Evolutionary conservation across 73 alveolate genomes (phyloP), one percentile per base, ranked within the genome.

Genomic region (Paramecium biaurelia): DNA sequence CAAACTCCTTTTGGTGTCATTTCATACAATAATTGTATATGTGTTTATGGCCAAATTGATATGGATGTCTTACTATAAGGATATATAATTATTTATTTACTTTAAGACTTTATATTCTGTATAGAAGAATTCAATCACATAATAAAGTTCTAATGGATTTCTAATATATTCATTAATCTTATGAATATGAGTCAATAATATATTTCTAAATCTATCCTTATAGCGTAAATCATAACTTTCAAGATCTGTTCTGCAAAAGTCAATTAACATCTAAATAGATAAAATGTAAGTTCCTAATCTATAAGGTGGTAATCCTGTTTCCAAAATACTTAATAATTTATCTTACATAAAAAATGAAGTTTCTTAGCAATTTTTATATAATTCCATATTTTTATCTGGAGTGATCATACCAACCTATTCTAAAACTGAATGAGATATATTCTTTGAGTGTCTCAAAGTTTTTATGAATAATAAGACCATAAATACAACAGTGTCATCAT

Each of bases 401-500:
- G 87, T 74, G 0, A 74, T 74, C 32, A 74, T 21, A 11, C 87
- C 87, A 15, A 74, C 35, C 8, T 74, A 38, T 35, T 32, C 58
- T 74, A 74, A 74, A 32, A 74, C 41, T 1, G 41, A 21, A 74
- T 74, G 87, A 34, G 87, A 74, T 4, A 74, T 74, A 18, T 35
- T 35, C 32, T 74, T 74, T 32, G 32, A 74, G n/a, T 74, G 87
- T 74, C 87, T 28, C 8, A 74, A 7, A 2, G 87, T 74, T 37
- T 74, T 74, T 5, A 74, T 32, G 38, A 74, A 74, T 43, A 74
- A 35, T 12, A 74, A 20, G 3, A 74, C 37, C 67, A 74, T 32
- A 12, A 74, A 74, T 38, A 74, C 59, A 14, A 74, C 87, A 35
- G 87, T 74, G n/a, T 74, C 87, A 38, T 74, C 87, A 21, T 74